Conservation (phyloP, 2,329 filamentous ascomycete genomes). For the Xylariales sp. region DNA sequence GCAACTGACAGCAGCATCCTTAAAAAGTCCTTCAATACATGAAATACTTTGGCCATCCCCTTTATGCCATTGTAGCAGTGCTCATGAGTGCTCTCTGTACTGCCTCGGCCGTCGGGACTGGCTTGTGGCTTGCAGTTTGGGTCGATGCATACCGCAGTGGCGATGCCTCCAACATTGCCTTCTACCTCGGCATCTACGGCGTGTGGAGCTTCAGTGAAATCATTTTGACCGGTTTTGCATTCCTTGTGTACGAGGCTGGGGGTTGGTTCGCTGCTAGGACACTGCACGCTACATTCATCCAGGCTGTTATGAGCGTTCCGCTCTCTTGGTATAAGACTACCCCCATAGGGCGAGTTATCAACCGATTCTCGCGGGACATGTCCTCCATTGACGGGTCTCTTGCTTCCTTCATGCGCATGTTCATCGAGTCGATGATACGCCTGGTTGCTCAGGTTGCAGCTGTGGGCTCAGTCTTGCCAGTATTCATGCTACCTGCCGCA, state of each 20-base stretch:
- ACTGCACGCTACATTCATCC: slow-evolving; percentile 48
- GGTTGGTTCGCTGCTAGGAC: slow-evolving; percentile 50
- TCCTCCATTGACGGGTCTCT: slow-evolving; percentile 48
- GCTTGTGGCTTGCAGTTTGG: slow-evolving; percentile 49
- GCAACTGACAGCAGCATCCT: slow-evolving; percentile 12
- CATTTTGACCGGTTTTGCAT: slow-evolving; percentile 34
- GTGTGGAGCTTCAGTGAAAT: slow-evolving; percentile 38
- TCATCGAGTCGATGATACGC: slow-evolving; percentile 31
- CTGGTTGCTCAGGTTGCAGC: slow-evolving; percentile 30
- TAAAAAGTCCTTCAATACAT: slow-evolving; percentile 44
- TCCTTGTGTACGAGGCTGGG: slow-evolving; percentile 47
- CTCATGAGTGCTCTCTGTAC: slow-evolving; percentile 36
- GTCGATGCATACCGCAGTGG: slow-evolving; percentile 45
- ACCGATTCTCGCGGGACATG: slow-evolving; percentile 54
- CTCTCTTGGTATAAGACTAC: slow-evolving; percentile 54
- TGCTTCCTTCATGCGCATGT: slow-evolving; percentile 37
- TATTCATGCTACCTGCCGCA: slow-evolving; percentile 37
- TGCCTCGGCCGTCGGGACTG: slow-evolving; percentile 35
- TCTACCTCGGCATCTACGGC: slow-evolving; percentile 51
- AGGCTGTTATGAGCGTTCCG: slow-evolving; percentile 48
- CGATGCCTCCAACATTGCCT: slow-evolving; percentile 38
- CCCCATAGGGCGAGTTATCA: slow-evolving; percentile 47
- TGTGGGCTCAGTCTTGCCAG: slow-evolving; percentile 37
- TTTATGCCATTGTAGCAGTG: slow-evolving; percentile 36
- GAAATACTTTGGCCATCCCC: slow-evolving; percentile 42